phyloP scores from a whole-genome alignment of 345 rosid species.

The Corchorus capsularis region DNA sequence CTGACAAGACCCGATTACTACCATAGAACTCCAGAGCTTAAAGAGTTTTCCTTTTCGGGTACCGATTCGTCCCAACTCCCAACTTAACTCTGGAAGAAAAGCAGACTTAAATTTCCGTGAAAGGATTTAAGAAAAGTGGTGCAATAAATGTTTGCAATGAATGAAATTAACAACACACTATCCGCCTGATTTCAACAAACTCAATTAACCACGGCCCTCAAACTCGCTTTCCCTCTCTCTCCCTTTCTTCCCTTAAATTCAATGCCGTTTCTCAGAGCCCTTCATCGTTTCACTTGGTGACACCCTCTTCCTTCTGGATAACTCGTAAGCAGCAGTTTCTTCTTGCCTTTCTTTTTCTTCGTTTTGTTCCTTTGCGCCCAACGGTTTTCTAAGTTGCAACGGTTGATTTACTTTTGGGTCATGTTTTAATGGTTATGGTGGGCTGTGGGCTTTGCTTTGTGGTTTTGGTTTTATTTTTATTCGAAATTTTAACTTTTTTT shows the following conservation, averaged over 20 bases:
- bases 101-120: not conserved
- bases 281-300: not conserved
- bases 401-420: not conserved
- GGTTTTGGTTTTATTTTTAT: too few species aligned
- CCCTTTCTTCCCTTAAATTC: constrained; percentile 13
- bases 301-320: not conserved
- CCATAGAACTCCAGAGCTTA: too few species aligned
- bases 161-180: not conserved
- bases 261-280: not conserved
- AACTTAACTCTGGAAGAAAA: not conserved
- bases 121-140: not conserved
- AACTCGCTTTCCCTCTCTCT: not conserved
- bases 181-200: constrained; percentile 2
- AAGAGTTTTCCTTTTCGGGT: too few species aligned
- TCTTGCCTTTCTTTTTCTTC: not conserved
- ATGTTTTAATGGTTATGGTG: constrained; percentile 7
- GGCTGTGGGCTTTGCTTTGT: not conserved
- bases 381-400: not conserved
- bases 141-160: not conserved
- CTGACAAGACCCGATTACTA: too few species aligned
- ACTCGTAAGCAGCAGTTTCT: not conserved
- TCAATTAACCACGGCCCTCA: not conserved
- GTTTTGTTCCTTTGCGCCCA: not conserved
- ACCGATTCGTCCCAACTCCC: too few species aligned
- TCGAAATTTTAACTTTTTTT: not conserved